Evolutionary conservation across 441 rosid genomes (phyloP).

Genomic region (Kokia cookei): DNA sequence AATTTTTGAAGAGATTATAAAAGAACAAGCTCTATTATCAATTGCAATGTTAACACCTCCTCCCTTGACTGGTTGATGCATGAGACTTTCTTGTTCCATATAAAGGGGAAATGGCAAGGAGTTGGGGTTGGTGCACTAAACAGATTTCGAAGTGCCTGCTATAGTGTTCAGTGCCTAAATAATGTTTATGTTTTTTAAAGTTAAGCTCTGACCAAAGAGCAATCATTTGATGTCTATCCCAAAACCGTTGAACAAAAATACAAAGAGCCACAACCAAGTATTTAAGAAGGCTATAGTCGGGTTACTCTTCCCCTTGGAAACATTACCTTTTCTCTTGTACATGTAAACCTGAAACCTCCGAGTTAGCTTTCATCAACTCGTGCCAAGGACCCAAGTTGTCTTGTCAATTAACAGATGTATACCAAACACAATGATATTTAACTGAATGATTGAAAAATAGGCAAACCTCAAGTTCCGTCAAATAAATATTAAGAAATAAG

Average conservation of each 20-base stretch:
- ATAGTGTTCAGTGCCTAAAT: not conserved
- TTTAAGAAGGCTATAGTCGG: not conserved
- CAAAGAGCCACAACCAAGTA: not conserved
- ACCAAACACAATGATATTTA: not conserved
- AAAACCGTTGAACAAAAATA: not conserved
- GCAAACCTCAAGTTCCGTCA: not conserved
- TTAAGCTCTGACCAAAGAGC: not conserved
- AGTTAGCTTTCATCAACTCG: not conserved
- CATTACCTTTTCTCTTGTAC: not conserved
- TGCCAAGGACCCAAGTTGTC: not conserved
- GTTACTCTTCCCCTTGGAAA: not conserved
- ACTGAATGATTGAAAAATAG: not conserved
- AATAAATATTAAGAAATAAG: not conserved
- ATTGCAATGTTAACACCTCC: not conserved
- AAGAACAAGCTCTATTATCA: not conserved
- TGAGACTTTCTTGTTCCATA: not conserved
- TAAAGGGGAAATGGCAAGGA: not conserved
- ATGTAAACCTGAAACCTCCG: not conserved
- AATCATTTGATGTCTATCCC: not conserved
- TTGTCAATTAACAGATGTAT: not conserved
- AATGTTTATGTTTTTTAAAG: not conserved
- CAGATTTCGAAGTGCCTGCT: not conserved
- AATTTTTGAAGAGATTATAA: not conserved
- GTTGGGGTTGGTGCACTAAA: not conserved
- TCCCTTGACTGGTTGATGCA: not conserved